These are phyloP conservation scores for Globisporangium spiculum DNA, from an alignment of 352 stramenopile species.

Conservation along the genomic window DNA sequence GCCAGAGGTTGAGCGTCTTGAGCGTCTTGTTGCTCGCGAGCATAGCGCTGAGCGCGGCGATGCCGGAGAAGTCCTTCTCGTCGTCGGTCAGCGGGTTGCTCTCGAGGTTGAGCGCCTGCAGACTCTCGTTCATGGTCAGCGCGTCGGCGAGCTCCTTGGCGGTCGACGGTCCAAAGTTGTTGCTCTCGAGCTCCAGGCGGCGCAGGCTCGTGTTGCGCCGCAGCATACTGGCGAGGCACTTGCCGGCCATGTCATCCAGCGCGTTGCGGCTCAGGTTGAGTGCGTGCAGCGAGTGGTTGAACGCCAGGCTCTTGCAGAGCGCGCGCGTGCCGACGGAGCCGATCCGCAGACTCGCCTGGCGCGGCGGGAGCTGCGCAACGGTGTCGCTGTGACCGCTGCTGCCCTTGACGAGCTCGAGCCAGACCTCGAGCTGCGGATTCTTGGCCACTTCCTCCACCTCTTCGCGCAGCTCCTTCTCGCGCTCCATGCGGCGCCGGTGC, in stretches of 20 bases:
- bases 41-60: conserved; percentile 53
- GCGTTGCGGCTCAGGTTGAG: conserved; percentile 66
- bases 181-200: conserved; percentile 68
- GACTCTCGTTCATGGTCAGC: conserved; percentile 45
- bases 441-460: conserved; percentile 70
- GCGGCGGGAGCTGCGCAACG: conserved; percentile 34
- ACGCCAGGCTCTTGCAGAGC: conserved; percentile 65
- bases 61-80: conserved; percentile 70
- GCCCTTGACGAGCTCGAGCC: conserved; percentile 55
- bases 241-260: conserved; percentile 63
- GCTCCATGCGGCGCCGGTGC: conserved; percentile 60
- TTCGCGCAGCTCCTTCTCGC: conserved; percentile 66
- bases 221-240: conserved; percentile 56
- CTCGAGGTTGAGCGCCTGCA: conserved; percentile 65
- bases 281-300: conserved; percentile 63
- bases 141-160: conserved; percentile 55
- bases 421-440: conserved; percentile 71
- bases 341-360: conserved; percentile 53
- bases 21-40: conserved; percentile 58
- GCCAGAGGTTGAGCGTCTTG: conserved; percentile 72
- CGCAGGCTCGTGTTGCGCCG: conserved; percentile 58
- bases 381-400: conserved; percentile 10
- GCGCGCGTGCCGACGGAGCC: conserved; percentile 49
- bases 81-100: conserved; percentile 79
- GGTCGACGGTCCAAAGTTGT: conserved; percentile 48